phyloP scores from a whole-genome alignment of 2,329 filamentous ascomycete species.

The Cytospora piceae region DNA sequence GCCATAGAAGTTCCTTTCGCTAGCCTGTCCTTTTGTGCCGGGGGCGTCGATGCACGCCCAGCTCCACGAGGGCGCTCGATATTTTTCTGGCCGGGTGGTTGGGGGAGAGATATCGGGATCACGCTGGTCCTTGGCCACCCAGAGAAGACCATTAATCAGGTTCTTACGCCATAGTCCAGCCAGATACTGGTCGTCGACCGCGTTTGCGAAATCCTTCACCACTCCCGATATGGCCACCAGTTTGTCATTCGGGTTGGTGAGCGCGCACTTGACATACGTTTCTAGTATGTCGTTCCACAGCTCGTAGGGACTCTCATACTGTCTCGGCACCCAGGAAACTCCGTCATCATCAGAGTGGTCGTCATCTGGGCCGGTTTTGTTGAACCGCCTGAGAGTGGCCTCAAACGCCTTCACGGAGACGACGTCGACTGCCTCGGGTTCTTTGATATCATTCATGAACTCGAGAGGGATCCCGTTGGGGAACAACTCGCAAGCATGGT shows the following conservation, averaged over 20 bases:
- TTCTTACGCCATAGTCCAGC: constrained; percentile 23
- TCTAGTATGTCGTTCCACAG: constrained; percentile 22
- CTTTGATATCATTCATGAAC: constrained; percentile 4
- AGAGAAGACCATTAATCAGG: constrained; percentile 21
- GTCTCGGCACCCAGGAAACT: not conserved
- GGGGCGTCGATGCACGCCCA: constrained; percentile 21
- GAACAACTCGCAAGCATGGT: constrained; percentile 21
- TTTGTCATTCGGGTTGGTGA: constrained; percentile 21
- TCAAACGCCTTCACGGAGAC: constrained; percentile 18
- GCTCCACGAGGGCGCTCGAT: constrained; percentile 26
- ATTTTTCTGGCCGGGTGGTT: not conserved
- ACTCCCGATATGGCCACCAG: constrained; percentile 26
- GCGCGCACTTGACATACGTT: constrained; percentile 11
- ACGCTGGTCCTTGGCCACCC: not conserved
- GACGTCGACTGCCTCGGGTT: not conserved
- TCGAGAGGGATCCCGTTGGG: not conserved
- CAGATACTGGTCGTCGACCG: constrained; percentile 21
- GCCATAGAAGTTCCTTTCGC: not conserved
- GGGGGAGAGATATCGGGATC: not conserved
- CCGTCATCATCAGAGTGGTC: not conserved
- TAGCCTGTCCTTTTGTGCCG: not conserved
- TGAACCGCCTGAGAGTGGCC: not conserved
- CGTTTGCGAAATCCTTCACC: constrained; percentile 12
- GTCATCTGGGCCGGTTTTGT: not conserved
- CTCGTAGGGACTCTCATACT: constrained; percentile 11